These are phyloP conservation scores for Neurospora hispaniola DNA, from an alignment of 495 filamentous ascomycete genomes.

Conservation along the genomic window DNA sequence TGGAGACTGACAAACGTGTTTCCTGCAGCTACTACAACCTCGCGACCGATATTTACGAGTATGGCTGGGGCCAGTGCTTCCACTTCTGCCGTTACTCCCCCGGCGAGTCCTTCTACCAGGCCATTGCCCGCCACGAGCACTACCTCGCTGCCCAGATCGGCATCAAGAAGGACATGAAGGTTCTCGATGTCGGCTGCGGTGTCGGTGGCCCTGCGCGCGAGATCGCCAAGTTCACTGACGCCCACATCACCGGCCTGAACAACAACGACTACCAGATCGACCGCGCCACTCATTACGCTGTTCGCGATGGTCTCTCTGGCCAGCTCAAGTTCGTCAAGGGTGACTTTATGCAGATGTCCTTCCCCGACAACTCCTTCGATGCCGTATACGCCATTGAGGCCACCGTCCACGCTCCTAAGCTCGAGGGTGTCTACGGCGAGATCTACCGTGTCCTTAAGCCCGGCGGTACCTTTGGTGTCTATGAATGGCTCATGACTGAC, in stretches of 20 bases:
- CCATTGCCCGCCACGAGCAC: conserved; percentile 95
- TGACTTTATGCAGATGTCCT: conserved; percentile 99
- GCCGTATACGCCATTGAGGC: conserved; percentile 98
- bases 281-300: conserved; percentile 77
- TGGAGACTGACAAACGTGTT: conserved; percentile 2
- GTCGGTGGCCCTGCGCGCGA: conserved; percentile 96
- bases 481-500: conserved; percentile 99
- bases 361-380: conserved; percentile 84
- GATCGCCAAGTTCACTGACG: conserved; percentile 90
- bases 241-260: conserved; percentile 86
- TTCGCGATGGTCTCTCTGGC: conserved; percentile 66
- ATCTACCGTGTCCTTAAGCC: conserved; percentile 96
- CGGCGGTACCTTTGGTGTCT: conserved; percentile 91
- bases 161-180: conserved; percentile 75
- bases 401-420: conserved; percentile 86
- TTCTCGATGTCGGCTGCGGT: conserved; percentile 95
- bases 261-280: conserved; percentile 99
- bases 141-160: conserved; percentile 89
- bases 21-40: conserved; percentile 91
- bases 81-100: conserved; percentile 95
- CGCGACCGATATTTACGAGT: conserved; percentile 93
- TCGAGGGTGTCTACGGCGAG: conserved; percentile 90
- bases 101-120: conserved; percentile 82
- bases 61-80: conserved; percentile 91
- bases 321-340: conserved; percentile 89